Conservation (phyloP, 1,139 yeast species). For the Meyerozyma guilliermondii region DNA sequence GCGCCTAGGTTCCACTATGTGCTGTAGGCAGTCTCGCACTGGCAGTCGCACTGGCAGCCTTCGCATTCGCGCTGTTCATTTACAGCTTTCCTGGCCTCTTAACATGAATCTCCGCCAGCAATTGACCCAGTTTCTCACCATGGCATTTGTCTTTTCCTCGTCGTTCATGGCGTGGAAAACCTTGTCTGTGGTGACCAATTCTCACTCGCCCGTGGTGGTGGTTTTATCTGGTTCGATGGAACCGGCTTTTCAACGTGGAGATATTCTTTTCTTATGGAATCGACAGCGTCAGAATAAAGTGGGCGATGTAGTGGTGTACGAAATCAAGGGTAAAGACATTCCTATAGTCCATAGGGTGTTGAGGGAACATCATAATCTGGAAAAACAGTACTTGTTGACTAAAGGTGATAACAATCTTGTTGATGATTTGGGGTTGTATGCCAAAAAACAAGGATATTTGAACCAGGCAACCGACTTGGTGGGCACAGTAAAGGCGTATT, state of each 20-base stretch:
- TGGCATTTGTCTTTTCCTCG: slow-evolving; percentile 76
- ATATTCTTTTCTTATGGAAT: slow-evolving; percentile 87
- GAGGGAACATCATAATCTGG: slow-evolving; percentile 61
- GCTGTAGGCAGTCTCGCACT: too few species aligned
- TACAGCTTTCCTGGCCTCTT: background rate
- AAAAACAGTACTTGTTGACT: slow-evolving; percentile 75
- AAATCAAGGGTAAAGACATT: slow-evolving; percentile 70
- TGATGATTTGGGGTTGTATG: slow-evolving; percentile 84
- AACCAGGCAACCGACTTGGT: slow-evolving; percentile 73
- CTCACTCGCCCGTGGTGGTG: slow-evolving; percentile 93
- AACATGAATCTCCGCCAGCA: slow-evolving; percentile 45
- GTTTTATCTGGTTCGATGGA: slow-evolving; percentile 99
- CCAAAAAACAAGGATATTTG: slow-evolving; percentile 69
- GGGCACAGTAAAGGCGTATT: slow-evolving; percentile 86
- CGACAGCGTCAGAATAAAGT: slow-evolving; percentile 62
- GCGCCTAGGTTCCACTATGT: too few species aligned
- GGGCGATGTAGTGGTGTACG: slow-evolving; percentile 98
- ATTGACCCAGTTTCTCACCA: slow-evolving; percentile 53
- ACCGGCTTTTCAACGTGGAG: slow-evolving; percentile 99
- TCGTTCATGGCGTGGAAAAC: slow-evolving; percentile 94
- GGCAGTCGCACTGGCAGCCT: background rate
- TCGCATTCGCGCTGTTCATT: background rate
- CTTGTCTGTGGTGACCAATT: slow-evolving; percentile 68
- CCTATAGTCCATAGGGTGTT: slow-evolving; percentile 96
- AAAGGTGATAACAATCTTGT: slow-evolving; percentile 96